A percentile compares a stretch with the other conserved stretches of the same genome.
Evolutionary conservation across 2,329 filamentous ascomycete species (phyloP).

Genomic region (Dothidotthia symphoricarpi): DNA sequence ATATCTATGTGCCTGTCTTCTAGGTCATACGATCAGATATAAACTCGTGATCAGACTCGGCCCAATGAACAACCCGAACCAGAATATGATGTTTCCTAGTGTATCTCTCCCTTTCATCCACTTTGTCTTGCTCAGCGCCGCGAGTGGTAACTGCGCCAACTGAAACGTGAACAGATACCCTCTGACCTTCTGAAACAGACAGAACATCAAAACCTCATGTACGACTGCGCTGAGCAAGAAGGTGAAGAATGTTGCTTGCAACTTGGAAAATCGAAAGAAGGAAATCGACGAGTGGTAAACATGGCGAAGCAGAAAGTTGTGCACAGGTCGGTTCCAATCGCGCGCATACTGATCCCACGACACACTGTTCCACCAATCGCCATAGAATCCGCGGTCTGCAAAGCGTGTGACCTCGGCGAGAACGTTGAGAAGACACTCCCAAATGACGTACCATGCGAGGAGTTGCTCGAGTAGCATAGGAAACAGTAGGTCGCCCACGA

Average conservation of each 20-base stretch:
- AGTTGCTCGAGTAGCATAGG: slow-evolving; percentile 78
- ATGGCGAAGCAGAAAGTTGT: slow-evolving; percentile 73
- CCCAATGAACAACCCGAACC: slow-evolving; percentile 74
- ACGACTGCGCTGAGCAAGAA: slow-evolving; percentile 70
- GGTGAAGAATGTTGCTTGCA: slow-evolving; percentile 71
- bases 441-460: slow-evolving; percentile 77
- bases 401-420: slow-evolving; percentile 74
- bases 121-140: slow-evolving; percentile 64
- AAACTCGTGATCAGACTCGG: slow-evolving; percentile 62
- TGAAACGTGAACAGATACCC: slow-evolving; percentile 73
- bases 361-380: slow-evolving; percentile 55
- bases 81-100: slow-evolving; percentile 73
- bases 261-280: slow-evolving; percentile 66
- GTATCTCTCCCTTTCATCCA: slow-evolving; percentile 62
- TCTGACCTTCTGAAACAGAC: slow-evolving; percentile 73
- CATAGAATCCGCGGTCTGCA: slow-evolving; percentile 69
- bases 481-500: slow-evolving; percentile 72
- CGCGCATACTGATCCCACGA: slow-evolving; percentile 74
- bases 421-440: slow-evolving; percentile 67
- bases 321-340: slow-evolving; percentile 80
- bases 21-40: slow-evolving; percentile 48
- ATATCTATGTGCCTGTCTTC: background rate
- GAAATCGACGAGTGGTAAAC: slow-evolving; percentile 78
- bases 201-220: slow-evolving; percentile 78
- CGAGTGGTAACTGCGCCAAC: slow-evolving; percentile 71